A percentile compares a stretch with the other conserved stretches of the same genome.
Conservation (phyloP, 352 stramenopile genomes). For the Phytophthora quininea region DNA sequence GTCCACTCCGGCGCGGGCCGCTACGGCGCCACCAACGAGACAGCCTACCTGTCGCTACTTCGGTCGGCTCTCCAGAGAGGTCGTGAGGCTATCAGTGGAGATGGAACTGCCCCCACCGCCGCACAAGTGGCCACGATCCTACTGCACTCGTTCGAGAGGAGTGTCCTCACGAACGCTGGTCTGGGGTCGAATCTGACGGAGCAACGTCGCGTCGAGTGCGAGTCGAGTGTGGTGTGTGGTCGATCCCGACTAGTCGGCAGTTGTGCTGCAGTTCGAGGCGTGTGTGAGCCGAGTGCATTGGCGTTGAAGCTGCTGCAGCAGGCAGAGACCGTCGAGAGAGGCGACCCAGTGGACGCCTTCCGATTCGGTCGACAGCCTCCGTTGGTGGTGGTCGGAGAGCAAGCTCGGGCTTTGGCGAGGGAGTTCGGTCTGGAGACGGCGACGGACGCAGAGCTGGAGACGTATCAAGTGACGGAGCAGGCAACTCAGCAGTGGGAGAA, state of each 20-base stretch:
- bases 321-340: neutral
- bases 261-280: conserved; percentile 55
- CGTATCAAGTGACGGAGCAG: conserved; percentile 48
- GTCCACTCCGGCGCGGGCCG: conserved; percentile 66
- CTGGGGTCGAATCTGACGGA: conserved; percentile 62
- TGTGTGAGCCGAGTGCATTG: conserved; percentile 55
- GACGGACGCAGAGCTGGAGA: conserved; percentile 20
- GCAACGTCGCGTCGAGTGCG: conserved; percentile 54
- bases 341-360: conserved; percentile 13
- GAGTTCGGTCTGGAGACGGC: conserved; percentile 48
- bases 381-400: conserved; percentile 59
- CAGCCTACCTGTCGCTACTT: conserved; percentile 52
- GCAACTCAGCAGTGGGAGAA: conserved; percentile 47
- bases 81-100: conserved; percentile 10
- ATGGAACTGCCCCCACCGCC: conserved; percentile 16
- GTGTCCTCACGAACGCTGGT: conserved; percentile 60
- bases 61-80: conserved; percentile 33
- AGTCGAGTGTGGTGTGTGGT: conserved; percentile 61
- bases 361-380: conserved; percentile 57
- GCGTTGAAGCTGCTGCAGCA: conserved; percentile 48
- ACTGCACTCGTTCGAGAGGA: conserved; percentile 56
- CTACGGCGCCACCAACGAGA: conserved; percentile 42
- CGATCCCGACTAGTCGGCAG: conserved; percentile 37
- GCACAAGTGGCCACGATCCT: conserved; percentile 38
- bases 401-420: conserved; percentile 39